These are phyloP conservation scores for Primulina eburnea DNA, from an alignment of 257 asterid species.

Conservation along the genomic window DNA sequence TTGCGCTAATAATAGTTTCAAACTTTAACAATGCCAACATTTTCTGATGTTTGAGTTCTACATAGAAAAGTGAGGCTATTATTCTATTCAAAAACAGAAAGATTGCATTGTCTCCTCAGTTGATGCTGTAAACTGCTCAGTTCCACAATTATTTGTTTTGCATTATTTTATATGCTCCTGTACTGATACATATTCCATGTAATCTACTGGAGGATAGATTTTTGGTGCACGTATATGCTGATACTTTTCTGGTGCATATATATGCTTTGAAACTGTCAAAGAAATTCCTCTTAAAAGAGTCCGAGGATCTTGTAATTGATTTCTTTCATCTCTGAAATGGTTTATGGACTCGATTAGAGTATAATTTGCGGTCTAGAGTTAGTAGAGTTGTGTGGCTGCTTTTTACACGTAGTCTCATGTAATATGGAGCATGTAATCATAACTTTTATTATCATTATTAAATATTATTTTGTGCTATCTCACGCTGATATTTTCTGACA, in stretches of 20 bases:
- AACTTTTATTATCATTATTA: background rate
- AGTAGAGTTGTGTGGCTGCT: background rate
- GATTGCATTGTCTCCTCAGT: background rate
- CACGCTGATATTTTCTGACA: slow-evolving; percentile 27
- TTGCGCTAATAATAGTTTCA: too few species aligned
- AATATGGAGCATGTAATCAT: background rate
- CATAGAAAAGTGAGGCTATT: too few species aligned
- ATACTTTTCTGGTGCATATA: background rate
- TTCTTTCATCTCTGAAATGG: background rate
- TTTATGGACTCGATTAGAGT: background rate
- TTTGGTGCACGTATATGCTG: background rate
- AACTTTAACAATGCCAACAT: too few species aligned
- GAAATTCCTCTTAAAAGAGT: background rate
- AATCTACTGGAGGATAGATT: background rate
- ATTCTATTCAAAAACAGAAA: too few species aligned
- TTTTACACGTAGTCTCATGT: background rate
- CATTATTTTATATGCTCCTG: background rate
- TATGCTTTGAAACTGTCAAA: background rate
- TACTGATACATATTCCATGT: background rate
- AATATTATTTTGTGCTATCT: background rate
- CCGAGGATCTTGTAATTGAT: background rate
- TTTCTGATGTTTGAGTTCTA: too few species aligned
- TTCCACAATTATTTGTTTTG: too few species aligned
- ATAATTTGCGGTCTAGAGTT: background rate
- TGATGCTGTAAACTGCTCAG: background rate